A percentile compares a stretch with the other conserved stretches of the same genome.
phyloP scores from a whole-genome alignment of 805 yeast species.

The Saccharomycodes ludwigii region DNA sequence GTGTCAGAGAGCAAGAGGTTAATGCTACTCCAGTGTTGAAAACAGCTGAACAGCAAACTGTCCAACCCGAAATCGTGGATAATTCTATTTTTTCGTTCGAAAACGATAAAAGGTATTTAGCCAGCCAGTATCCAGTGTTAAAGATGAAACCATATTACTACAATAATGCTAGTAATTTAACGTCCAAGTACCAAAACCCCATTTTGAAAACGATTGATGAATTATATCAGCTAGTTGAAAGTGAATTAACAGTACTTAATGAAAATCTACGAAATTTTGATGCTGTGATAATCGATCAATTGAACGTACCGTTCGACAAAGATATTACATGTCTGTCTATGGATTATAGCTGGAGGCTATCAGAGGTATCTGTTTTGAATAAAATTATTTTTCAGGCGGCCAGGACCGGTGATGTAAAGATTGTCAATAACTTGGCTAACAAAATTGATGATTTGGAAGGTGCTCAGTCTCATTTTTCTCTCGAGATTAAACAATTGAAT shows the following conservation, averaged over 20 bases:
- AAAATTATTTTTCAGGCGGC: no score
- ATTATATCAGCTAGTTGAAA: conserved; percentile 17
- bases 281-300: conserved; percentile 23
- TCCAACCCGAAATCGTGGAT: no score
- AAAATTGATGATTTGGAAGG: not conserved
- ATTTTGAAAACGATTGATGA: conserved; percentile 15
- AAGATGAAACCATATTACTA: conserved; percentile 14
- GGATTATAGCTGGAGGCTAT: conserved; percentile 27
- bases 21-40: no score
- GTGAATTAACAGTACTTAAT: conserved; percentile 23
- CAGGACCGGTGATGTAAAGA: conserved; percentile 2
- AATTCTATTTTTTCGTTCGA: no score
- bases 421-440: conserved; percentile 1
- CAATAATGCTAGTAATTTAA: conserved; percentile 9
- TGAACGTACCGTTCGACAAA: conserved; percentile 15
- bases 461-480: not conserved
- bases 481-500: not conserved
- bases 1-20: no score
- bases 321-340: conserved; percentile 17
- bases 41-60: no score
- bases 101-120: conserved; percentile 22
- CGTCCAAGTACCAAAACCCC: conserved; percentile 9
- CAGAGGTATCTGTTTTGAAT: no score
- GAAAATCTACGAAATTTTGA: conserved; percentile 20
- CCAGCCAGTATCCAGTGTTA: conserved; percentile 13